A percentile compares a stretch with the other conserved stretches of the same genome.
phyloP scores from a whole-genome alignment of 305 asterid species.

The Galium porrigens region DNA sequence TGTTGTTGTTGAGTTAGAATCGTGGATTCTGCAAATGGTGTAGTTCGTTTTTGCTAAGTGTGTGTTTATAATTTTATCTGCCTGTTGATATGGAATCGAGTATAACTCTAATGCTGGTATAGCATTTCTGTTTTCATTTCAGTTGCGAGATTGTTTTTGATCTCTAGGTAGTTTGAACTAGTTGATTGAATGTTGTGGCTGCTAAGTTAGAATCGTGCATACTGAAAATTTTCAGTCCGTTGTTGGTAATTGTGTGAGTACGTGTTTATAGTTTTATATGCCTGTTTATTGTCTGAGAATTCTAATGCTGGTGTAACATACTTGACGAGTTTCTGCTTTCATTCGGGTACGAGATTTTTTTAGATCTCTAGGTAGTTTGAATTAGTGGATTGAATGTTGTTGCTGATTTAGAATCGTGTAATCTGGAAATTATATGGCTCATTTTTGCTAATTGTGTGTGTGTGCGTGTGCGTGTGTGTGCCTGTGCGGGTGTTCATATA shows the following conservation, averaged over 20 bases:
- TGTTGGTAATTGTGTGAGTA: background rate
- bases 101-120: background rate
- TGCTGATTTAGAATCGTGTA: background rate
- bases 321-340: background rate
- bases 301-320: background rate
- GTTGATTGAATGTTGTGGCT: background rate
- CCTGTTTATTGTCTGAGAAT: no score
- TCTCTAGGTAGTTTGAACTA: background rate
- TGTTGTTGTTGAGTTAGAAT: background rate
- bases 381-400: background rate
- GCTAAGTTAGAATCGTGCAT: background rate
- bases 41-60: background rate
- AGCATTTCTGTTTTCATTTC: background rate
- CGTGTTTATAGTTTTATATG: no score
- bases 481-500: no score
- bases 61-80: background rate
- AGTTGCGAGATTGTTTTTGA: no score
- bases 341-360: background rate
- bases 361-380: background rate
- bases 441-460: background rate
- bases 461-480: no score
- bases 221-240: background rate
- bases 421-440: background rate
- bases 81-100: background rate
- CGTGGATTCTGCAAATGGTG: background rate